Evolutionary conservation across 495 filamentous ascomycete species (phyloP), one percentile per base, ranked within the genome.

Genomic region (Xylaria curta): DNA sequence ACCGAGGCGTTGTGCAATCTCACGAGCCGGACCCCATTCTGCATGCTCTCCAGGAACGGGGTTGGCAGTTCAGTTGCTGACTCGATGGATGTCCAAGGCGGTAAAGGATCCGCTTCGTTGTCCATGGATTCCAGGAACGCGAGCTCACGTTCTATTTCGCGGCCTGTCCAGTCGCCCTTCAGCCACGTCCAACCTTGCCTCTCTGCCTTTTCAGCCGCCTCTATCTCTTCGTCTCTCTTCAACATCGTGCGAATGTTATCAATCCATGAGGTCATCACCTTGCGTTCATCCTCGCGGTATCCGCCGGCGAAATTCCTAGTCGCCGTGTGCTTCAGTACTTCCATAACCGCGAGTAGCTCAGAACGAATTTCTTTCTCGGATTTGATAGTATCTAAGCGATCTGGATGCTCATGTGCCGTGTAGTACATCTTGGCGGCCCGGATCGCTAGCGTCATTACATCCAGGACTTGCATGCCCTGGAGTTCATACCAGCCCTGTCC

Each of bases 371-470:
- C 84, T 49, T 91, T 91, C 76, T 98, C 94, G 2, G 91, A 91
- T 75, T 92, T 93, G 83, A 98, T 94, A 46, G 88, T 83, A 71
- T 94, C 92, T n/a, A 98, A 83, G 31, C 92, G 90, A 69, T 93
- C 90, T 7, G 94, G 93, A 26, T 91, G 84, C 76, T 94, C 89
- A 77, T 98, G 94, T 1, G 92, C 82, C 7, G 94, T 97, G 81
- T 98, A 98, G 83, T 98, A 99, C 56, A 94, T 90, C 78, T 94
- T 97, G 44, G 96, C 96, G 8, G 97, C 95, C 44, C 94, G 91
- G 70, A 99, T 97, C 17, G 95, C 95, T 56, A 98, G 85, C 4
- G 96, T 99, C 81, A 95, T 90, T 59, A 97, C 89, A 76, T 98
- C 96, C 46, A 98, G 84, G 49, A 99, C 88, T 69, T 97, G 92